Evolutionary conservation across 768 basidiomycete genomes (phyloP).

Genomic region (Tylopilus sp.): DNA sequence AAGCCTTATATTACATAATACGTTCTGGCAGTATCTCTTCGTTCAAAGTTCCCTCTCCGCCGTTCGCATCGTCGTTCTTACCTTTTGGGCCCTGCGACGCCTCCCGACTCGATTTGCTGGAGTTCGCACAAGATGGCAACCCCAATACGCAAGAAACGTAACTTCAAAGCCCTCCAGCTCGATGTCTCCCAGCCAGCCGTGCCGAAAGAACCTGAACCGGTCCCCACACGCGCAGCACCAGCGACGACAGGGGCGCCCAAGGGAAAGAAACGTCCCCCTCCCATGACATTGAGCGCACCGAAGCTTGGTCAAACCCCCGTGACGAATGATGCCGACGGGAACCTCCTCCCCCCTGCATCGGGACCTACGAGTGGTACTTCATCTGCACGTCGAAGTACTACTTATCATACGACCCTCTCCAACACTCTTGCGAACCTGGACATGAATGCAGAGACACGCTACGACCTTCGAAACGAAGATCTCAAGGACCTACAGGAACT

Average conservation of each 20-base stretch:
- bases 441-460: constrained; percentile 81
- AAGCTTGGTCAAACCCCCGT: constrained; percentile 46
- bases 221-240: constrained; percentile 49
- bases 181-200: constrained; percentile 45
- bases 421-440: constrained; percentile 85
- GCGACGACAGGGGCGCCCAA: constrained; percentile 34
- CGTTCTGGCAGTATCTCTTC: not conserved
- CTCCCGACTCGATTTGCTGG: too few relatives aligned
- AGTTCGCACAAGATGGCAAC: constrained; percentile 11
- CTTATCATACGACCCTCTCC: constrained; percentile 72
- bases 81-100: constrained; percentile 3
- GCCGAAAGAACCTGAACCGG: constrained; percentile 40
- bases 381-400: constrained; percentile 56
- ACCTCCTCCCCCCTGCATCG: constrained; percentile 49
- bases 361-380: constrained; percentile 50
- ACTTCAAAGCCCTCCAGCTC: constrained; percentile 84
- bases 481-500: constrained; percentile 87
- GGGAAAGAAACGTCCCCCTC: constrained; percentile 73
- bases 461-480: constrained; percentile 84
- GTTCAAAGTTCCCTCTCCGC: constrained; percentile 17
- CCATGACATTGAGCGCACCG: constrained; percentile 77
- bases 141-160: constrained; percentile 85
- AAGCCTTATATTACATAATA: constrained; percentile 21
- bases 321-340: constrained; percentile 34
- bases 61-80: constrained; percentile 11